These are phyloP conservation scores for Talaromyces verruculosus DNA, from an alignment of 2,329 filamentous ascomycete genomes.

Conservation along the genomic window DNA sequence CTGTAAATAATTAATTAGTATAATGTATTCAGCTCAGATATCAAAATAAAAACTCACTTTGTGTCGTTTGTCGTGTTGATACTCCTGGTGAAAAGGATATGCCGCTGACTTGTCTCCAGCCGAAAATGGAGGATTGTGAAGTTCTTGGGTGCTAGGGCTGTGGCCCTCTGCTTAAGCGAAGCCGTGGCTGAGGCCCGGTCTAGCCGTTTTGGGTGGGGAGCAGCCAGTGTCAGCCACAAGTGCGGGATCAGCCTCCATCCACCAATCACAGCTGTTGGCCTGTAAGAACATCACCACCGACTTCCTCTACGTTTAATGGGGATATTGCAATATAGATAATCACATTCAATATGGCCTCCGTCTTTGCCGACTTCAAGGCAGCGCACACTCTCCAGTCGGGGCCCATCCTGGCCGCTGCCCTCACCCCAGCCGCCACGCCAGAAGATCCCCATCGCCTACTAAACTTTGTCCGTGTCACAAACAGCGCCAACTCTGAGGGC, in stretches of 20 bases:
- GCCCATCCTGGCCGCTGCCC: constrained; percentile 69
- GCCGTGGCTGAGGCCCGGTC: constrained; percentile 28
- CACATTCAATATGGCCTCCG: constrained; percentile 61
- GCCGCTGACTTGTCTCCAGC: constrained; percentile 31
- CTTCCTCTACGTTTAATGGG: not conserved
- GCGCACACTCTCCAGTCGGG: constrained; percentile 68
- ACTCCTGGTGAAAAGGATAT: constrained; percentile 35
- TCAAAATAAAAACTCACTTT: constrained; percentile 24
- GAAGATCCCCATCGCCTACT: constrained; percentile 65
- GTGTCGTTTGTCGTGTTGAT: constrained; percentile 46
- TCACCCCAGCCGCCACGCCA: constrained; percentile 68
- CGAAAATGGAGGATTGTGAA: constrained; percentile 45
- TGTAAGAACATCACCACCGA: not conserved
- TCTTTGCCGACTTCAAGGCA: constrained; percentile 71
- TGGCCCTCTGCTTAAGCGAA: constrained; percentile 47
- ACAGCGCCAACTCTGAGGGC: constrained; percentile 62
- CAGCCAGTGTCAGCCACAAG: constrained; percentile 21
- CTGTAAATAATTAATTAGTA: constrained; percentile 39
- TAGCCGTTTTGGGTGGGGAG: constrained; percentile 27
- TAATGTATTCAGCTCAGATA: constrained; percentile 18
- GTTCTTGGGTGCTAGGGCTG: constrained; percentile 46
- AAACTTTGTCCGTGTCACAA: constrained; percentile 70
- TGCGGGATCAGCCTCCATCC: constrained; percentile 17
- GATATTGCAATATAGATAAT: not conserved
- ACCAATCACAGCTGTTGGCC: constrained; percentile 20